Conservation (phyloP, 2,329 filamentous ascomycete species). For the Mollisia scopiformis region DNA sequence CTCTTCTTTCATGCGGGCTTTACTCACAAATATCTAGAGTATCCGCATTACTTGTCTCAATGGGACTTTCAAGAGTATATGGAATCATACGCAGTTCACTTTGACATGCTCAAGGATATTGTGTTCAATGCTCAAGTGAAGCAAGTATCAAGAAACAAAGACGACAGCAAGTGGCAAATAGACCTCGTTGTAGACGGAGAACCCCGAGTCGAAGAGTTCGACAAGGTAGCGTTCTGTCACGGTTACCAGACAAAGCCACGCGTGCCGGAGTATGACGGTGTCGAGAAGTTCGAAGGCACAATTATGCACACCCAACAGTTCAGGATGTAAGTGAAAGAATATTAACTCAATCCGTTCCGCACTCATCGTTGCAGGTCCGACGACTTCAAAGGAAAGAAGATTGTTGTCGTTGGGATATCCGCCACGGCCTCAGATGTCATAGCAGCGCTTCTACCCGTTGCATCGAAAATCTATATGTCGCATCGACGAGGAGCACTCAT, state of each 20-base stretch:
- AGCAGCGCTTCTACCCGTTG: constrained; percentile 38
- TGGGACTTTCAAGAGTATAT: constrained; percentile 13
- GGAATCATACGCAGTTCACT: constrained; percentile 12
- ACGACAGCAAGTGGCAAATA: constrained; percentile 10
- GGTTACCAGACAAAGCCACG: constrained; percentile 9
- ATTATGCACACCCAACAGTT: constrained; percentile 14
- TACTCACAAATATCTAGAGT: constrained; percentile 8
- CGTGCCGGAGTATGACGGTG: constrained; percentile 7
- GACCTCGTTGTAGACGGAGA: constrained; percentile 4
- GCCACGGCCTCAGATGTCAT: constrained; percentile 43
- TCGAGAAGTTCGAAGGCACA: constrained; percentile 6
- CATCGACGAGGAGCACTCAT: constrained; percentile 44
- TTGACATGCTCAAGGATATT: constrained; percentile 17
- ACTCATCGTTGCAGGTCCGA: constrained; percentile 30
- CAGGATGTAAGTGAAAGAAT: constrained; percentile 9
- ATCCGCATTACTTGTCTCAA: constrained; percentile 15
- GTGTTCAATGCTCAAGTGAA: constrained; percentile 9
- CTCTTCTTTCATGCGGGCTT: not conserved
- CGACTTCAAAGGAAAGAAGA: constrained; percentile 44
- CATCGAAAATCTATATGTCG: constrained; percentile 45
- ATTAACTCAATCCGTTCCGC: not conserved
- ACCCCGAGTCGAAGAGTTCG: constrained; percentile 5
- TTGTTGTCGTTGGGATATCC: constrained; percentile 49
- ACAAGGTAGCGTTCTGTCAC: constrained; percentile 15
- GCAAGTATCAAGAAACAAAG: constrained; percentile 10